Conservation (phyloP, 345 rosid species). For the Abelmoschus esculentus region DNA sequence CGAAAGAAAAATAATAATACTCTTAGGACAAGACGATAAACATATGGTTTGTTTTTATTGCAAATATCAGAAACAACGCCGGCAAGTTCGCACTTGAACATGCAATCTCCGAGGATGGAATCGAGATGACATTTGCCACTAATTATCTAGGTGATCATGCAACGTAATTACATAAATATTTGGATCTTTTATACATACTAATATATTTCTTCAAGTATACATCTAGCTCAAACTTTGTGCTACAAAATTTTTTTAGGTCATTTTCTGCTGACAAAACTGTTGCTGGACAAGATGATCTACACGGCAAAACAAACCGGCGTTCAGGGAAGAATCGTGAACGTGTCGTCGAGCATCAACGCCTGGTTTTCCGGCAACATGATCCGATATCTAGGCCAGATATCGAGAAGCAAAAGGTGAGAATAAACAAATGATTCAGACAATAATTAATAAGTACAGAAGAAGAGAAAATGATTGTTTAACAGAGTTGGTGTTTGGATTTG, state of each 20-base stretch:
- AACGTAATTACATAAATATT: neutral
- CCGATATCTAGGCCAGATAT: constrained; percentile 59
- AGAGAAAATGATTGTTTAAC: neutral
- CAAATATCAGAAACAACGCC: constrained; percentile 72
- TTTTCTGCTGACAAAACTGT: constrained; percentile 64
- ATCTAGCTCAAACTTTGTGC: neutral
- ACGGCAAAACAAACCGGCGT: constrained; percentile 58
- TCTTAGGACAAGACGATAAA: neutral
- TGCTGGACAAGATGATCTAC: constrained; percentile 59
- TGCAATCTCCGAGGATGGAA: constrained; percentile 86
- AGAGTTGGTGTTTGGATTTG: neutral
- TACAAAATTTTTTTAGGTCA: constrained; percentile 43
- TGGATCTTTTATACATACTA: too few relatives aligned
- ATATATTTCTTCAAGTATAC: neutral
- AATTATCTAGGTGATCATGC: constrained; percentile 67
- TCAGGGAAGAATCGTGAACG: constrained; percentile 85
- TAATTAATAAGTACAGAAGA: neutral
- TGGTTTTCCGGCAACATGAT: constrained; percentile 85
- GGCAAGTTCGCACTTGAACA: constrained; percentile 88
- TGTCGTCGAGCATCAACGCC: constrained; percentile 72
- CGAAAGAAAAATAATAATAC: neutral
- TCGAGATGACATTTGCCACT: constrained; percentile 98
- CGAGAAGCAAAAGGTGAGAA: constrained; percentile 56
- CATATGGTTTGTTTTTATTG: neutral
- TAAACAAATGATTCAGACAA: too few relatives aligned